Evolutionary conservation across 148 eudicot species (phyloP), one percentile per base, ranked within the genome.

Genomic region (Silene uniflora): DNA sequence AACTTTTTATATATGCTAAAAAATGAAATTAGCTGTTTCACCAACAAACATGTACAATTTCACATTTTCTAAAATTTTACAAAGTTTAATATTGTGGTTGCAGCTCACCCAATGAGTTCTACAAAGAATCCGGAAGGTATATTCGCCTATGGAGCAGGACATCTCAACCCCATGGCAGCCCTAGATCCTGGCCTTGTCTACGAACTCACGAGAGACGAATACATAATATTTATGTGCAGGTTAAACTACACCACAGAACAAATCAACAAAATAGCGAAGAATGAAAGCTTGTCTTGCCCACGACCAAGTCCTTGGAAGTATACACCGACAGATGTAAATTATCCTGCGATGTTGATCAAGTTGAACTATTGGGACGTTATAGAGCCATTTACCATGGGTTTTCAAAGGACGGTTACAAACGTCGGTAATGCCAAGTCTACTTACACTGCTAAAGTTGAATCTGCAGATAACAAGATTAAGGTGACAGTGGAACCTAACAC

Each of bases 81-180:
- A 10, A 18, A 16, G 42, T 44, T 12, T 1, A 18, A 6, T 61
- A 10, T 67, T 61, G 0, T 66, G 13, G 0, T 14, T 81, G 17
- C 56, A 86, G 88, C 89, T 24, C 52, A 47, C 46, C 76, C 61
- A 0, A 83, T 87, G 91, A 80, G 77, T 17, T 24, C 74, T 2
- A 58, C 22, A 0, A 79, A 77, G 24, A 80, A 83, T 25, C 19
- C 62, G 24, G 80, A 68, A 11, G 85, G 68, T 10, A 90, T 84
- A 81, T 91, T 91, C n/a, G 81, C 85, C 0, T 89, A 87, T 42
- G 96, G 96, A 29, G 71, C 89, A 1, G 96, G 92, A 10, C 88
- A 87, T 29, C 61, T 91, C 0, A 56, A 89, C 68, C 91, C 92
- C 0, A 29, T 77, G 3, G 79, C 66, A 3, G 91, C 89, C 6